Evolutionary conservation across 2,329 filamentous ascomycete species (phyloP), one percentile per base, ranked within the genome.

Genomic region (Cladobotryum mycophilum): DNA sequence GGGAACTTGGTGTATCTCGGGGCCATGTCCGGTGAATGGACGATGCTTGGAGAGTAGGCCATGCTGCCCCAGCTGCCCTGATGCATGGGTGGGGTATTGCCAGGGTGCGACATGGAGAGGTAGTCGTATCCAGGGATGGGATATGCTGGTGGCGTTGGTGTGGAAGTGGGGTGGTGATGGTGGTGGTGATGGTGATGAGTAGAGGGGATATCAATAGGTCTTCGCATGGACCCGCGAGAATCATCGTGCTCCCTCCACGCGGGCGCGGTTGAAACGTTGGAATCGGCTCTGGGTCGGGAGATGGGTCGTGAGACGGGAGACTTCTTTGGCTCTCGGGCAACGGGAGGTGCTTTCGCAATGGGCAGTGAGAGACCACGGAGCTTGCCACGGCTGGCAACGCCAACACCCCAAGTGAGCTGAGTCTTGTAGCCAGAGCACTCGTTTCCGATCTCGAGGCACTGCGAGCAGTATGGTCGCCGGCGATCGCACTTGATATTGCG

Each of bases 391-490:
- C 91, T 96, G 51, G 92, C 92, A 53, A 97, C 92, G 47, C 92
- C 92, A 44, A 96, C 89, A 40, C 90, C 90, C 92, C 92, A 97
- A 43, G 92, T 97, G 70, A 97, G 78, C 60, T 92, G 91, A 14
- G 92, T 97, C 73, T 95, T 95, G 76, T 97, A 97, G 53, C 92
- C 92, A 25, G 89, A 90, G 73, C 92, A 97, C 65, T 95, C 90
- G 67, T 89, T 90, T 57, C 90, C 91, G 57, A 89, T 79, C 60
- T 96, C 89, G 56, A 97, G 80, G 69, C 92, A 99, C 70, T 90
- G 91, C 41, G 90, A 90, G 73, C 93, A 97, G 71, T 96, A 97
- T 8, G 92, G 92, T 61, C 92, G 81, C 65, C 89, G 84, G 60
- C 92, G 84, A 71, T 97, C 92, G 74, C 92, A 99, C 69, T 89